Base-by-base conservation (phyloP, 257 asterid genomes). In the Paulownia fortunei region DNA sequence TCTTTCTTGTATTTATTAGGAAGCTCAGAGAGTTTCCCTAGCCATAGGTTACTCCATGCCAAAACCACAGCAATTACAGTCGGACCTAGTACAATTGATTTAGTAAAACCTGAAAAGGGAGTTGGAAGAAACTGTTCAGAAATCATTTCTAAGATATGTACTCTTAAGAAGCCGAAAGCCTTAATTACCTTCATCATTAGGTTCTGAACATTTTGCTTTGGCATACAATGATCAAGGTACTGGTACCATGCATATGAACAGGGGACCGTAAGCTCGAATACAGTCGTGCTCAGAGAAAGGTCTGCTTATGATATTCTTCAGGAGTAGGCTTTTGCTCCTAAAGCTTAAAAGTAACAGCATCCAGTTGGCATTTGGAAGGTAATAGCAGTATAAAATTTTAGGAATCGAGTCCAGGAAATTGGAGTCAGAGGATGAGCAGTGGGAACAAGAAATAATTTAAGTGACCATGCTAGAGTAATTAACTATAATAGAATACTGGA, bases 31-130 rank as follows among this genome's bases (percentile, higher is more conserved):
- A 93, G 90, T 87, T 87, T 92, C 77, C 98, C 97, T 69, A 51
- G 91, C 97, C 98, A 95, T 77, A 95, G 75, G 83, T 90, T 91
- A 69, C 91, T 93, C 99, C 99, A 95, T 2, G 96, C 98, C 81
- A 93, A 95, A 76, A 95, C 67, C 74, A 89, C 92, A 74, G 88
- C 97, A 82, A 95, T 91, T 16, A 95, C 98, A 58, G 79, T 19
- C 37, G 99, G 99, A 67, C 98, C 97, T 63, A 92, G 89, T 41
- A 88, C 86, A 68, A 93, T 87, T 95, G 99, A 84, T 95, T 95
- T 62, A 93, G 61, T 26, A 92, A 39, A 62, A 95, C 98, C 98
- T 95, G 88, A 81, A 76, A 60, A 41, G 37, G 69, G 64, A 68
- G 72, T 56, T 36, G 10, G 62, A 69, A 59, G 60, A 46, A 67